Conservation (phyloP, 345 rosid species). For the Pistacia integerrima region DNA sequence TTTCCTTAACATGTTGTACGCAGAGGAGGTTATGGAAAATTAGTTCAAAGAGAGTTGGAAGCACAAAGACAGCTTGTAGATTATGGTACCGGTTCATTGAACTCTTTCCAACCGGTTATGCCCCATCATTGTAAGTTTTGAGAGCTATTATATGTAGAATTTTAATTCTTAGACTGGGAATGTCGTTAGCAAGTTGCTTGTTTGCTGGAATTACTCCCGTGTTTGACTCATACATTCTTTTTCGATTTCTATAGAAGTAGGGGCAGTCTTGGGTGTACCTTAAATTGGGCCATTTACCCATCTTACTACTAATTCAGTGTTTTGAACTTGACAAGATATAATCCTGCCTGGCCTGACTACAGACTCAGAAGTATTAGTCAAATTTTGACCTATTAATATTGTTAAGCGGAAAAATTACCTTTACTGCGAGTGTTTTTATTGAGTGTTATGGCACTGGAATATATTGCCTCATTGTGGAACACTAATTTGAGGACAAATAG, state of each 20-base stretch:
- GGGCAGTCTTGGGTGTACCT: neutral
- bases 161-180: neutral
- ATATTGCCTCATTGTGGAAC: neutral
- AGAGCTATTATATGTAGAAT: constrained; percentile 11
- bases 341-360: neutral
- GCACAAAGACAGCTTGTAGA: constrained; percentile 95
- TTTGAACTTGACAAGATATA: neutral
- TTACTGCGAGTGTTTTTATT: too few species aligned
- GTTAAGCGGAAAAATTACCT: neutral
- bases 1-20: constrained; percentile 56
- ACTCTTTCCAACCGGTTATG: constrained; percentile 64
- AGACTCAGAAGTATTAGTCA: neutral
- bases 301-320: neutral
- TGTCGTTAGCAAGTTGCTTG: neutral
- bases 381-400: neutral
- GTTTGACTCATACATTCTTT: neutral
- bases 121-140: constrained; percentile 69
- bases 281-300: neutral
- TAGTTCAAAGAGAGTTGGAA: constrained; percentile 89
- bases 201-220: constrained; percentile 5
- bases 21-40: constrained; percentile 99
- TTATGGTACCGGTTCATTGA: constrained; percentile 91
- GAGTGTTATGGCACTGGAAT: neutral
- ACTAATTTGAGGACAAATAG: neutral
- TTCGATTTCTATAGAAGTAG: neutral